A percentile compares a stretch with the other conserved stretches of the same genome.
These are phyloP conservation scores for Wakefieldia striispora DNA, from an alignment of 768 basidiomycete species.

Conservation along the genomic window DNA sequence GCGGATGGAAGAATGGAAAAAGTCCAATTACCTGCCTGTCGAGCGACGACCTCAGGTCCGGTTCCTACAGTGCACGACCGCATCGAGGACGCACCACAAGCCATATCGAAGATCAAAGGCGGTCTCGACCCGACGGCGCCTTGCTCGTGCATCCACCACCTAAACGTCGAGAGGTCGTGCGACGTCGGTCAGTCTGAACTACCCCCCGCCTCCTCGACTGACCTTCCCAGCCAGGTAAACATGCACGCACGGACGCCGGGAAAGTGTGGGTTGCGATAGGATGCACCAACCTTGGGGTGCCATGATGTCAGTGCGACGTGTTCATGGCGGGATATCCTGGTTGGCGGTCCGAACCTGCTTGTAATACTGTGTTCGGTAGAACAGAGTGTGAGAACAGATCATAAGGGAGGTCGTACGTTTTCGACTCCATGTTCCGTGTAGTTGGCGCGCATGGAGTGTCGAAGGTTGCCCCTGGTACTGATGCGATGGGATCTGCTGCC, in stretches of 20 bases:
- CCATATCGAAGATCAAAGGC: constrained; percentile 30
- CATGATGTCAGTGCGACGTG: background rate
- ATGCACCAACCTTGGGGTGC: constrained; percentile 49
- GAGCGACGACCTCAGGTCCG: background rate
- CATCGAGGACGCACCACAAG: constrained; percentile 22
- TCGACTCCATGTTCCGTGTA: constrained; percentile 56
- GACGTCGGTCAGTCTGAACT: background rate
- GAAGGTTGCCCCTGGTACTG: constrained; percentile 23
- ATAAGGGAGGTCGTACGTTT: constrained; percentile 50
- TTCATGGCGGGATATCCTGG: background rate
- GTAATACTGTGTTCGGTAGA: constrained; percentile 23
- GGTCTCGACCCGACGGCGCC: constrained; percentile 4
- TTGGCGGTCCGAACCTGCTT: constrained; percentile 21
- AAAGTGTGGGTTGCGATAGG: constrained; percentile 73
- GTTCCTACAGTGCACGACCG: background rate
- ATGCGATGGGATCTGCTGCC: constrained; percentile 25
- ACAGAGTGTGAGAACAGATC: too few species aligned
- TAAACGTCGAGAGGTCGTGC: constrained; percentile 14
- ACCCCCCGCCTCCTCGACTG: constrained; percentile 5
- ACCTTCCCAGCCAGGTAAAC: constrained; percentile 53
- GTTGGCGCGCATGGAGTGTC: constrained; percentile 49
- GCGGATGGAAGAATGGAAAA: constrained; percentile 24
- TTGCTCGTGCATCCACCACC: constrained; percentile 27
- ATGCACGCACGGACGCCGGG: constrained; percentile 59
- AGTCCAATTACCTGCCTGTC: constrained; percentile 22